phyloP scores from a whole-genome alignment of 768 basidiomycete species.

The Hericium coralloides region DNA sequence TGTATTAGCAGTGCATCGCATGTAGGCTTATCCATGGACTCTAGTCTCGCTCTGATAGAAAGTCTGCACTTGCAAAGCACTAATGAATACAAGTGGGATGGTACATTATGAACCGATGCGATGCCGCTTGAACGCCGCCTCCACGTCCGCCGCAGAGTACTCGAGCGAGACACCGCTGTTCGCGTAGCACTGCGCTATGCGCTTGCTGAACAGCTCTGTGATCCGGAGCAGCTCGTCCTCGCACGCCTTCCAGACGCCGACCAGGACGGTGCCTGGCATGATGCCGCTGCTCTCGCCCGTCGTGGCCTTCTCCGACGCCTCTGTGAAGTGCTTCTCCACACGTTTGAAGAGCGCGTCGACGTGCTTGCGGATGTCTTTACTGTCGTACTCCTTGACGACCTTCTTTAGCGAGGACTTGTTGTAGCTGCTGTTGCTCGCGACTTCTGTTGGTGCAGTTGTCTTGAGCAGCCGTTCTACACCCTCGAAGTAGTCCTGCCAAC shows the following conservation, averaged over 20 bases:
- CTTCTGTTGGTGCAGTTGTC: constrained; percentile 68
- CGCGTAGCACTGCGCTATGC: constrained; percentile 73
- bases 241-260: constrained; percentile 86
- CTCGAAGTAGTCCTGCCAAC: constrained; percentile 83
- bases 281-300: constrained; percentile 40
- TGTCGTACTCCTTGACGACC: constrained; percentile 72
- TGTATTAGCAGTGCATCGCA: neutral
- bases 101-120: constrained; percentile 22
- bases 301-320: constrained; percentile 60
- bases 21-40: neutral
- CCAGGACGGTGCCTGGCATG: constrained; percentile 56
- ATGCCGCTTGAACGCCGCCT: constrained; percentile 68
- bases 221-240: constrained; percentile 75
- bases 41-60: neutral
- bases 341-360: constrained; percentile 82
- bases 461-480: constrained; percentile 83
- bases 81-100: neutral
- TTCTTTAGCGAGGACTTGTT: constrained; percentile 75
- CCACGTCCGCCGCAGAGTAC: constrained; percentile 66
- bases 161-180: constrained; percentile 68
- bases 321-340: constrained; percentile 93
- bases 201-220: constrained; percentile 56
- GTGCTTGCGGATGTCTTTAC: constrained; percentile 86
- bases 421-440: constrained; percentile 67
- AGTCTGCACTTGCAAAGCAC: too few species aligned